Conservation (phyloP, 176 grass and related monocot species). For the Raddia guianensis region DNA sequence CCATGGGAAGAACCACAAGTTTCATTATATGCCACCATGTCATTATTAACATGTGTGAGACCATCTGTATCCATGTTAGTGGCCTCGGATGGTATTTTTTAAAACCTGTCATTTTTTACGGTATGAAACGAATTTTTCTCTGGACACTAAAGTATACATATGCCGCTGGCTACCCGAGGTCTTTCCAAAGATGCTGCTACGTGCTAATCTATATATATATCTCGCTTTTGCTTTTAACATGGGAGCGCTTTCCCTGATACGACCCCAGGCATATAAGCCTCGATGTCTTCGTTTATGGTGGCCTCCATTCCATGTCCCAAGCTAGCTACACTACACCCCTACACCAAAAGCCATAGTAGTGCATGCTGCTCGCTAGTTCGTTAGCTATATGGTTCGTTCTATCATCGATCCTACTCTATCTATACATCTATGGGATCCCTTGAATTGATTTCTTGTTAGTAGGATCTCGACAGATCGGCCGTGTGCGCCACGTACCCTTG, state of each 20-base stretch:
- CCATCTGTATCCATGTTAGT: too few relatives aligned
- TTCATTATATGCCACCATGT: too few relatives aligned
- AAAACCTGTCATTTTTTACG: too few relatives aligned
- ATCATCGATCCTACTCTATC: slow-evolving; percentile 49
- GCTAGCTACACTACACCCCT: not conserved
- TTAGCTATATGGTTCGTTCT: not conserved
- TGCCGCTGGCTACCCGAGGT: slow-evolving; percentile 39
- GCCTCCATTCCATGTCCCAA: slow-evolving; percentile 10
- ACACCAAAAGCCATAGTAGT: not conserved
- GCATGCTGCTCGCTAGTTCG: not conserved
- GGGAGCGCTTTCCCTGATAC: slow-evolving; percentile 51
- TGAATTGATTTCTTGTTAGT: slow-evolving; percentile 54
- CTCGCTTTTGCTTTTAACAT: slow-evolving; percentile 61
- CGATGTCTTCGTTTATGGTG: slow-evolving; percentile 46
- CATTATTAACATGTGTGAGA: too few relatives aligned
- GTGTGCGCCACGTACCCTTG: slow-evolving; percentile 58
- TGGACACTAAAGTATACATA: slow-evolving; percentile 35
- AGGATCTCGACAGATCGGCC: slow-evolving; percentile 55
- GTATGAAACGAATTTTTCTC: too few relatives aligned
- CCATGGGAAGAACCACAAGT: too few relatives aligned
- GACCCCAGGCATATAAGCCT: slow-evolving; percentile 57
- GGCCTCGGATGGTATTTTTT: too few relatives aligned
- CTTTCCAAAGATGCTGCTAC: slow-evolving; percentile 54
- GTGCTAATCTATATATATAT: not conserved
- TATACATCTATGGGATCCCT: slow-evolving; percentile 33